Evolutionary conservation across 2,329 filamentous ascomycete species (phyloP), one percentile per base, ranked within the genome.

Genomic region (Calonectria honghensis): DNA sequence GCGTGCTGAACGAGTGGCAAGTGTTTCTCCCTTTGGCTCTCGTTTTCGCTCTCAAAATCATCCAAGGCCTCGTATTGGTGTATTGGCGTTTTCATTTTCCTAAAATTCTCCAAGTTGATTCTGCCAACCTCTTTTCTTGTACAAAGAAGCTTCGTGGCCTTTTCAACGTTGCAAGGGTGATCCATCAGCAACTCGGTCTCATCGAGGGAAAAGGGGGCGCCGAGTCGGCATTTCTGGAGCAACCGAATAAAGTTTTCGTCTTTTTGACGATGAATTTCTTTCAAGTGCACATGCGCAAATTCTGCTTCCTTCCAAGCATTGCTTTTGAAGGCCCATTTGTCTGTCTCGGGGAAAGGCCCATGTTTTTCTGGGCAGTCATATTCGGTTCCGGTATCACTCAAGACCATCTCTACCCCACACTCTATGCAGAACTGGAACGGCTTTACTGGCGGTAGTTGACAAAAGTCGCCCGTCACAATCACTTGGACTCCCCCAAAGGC

Each of bases 311-410:
- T 73, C 92, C 92, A 94, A 0, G 87, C 88, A 2, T 82, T 72
- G 75, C 89, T 91, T 32, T 86, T 84, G 76, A 93, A 93, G 0
- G 91, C 91, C 89, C 91, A 93, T 77, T 91, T 91, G 16, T 93
- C 88, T 18, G 81, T 82, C 31, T 91, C 88, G 7, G 79, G 74
- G 68, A 86, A 90, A 0, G 73, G 54, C 7, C 85, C 83, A 66
- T 88, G 86, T 6, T 74, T 57, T 1, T 75, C 65, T 73, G 86
- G 87, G 16, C 78, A 79, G 64, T 87, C 48, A 35, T 65, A 71
- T 18, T 66, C 64, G 20, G 48, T 16, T 1, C 64, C 31, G 16
- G 66, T 45, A 0, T 41, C 41, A 18, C 72, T 41, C 9, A 41
- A 6, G 5, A 41, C 6, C 39, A 59, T 78, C 2, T 32, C 18